These are phyloP conservation scores for Chlorella vulgaris DNA, from an alignment of 139 green algal species.

Conservation along the genomic window DNA sequence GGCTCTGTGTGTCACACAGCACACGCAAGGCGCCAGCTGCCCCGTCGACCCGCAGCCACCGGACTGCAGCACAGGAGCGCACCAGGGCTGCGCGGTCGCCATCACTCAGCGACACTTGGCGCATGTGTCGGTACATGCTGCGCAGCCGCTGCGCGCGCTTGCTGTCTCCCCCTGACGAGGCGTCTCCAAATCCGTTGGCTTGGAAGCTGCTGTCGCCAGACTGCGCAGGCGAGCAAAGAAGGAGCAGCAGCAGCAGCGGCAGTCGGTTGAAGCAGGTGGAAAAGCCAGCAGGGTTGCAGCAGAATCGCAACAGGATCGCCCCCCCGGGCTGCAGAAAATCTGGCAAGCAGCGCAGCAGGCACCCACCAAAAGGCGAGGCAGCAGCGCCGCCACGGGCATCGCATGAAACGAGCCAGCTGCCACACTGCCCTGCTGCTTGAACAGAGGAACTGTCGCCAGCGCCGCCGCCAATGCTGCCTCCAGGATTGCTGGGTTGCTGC, in stretches of 20 bases:
- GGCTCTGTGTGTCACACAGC: too few species aligned
- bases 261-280: not conserved
- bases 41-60: too few species aligned
- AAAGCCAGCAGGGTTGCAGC: not conserved
- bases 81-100: conserved; percentile 4
- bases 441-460: not conserved
- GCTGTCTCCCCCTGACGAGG: not conserved
- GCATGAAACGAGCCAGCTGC: not conserved
- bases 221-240: not conserved
- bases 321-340: too few species aligned
- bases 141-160: conserved; percentile 5
- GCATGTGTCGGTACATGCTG: conserved; percentile 24
- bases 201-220: not conserved
- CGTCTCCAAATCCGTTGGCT: not conserved
- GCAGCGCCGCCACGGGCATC: not conserved
- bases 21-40: too few species aligned
- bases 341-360: too few species aligned
- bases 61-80: too few species aligned
- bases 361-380: conserved; percentile 20
- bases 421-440: not conserved
- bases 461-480: not conserved
- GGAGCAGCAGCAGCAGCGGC: not conserved
- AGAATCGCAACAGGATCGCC: not conserved
- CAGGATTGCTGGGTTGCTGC: not conserved
- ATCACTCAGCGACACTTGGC: conserved; percentile 1